These are phyloP conservation scores for Myrmaecium sp. DNA, from an alignment of 2,329 filamentous ascomycete species.

Conservation along the genomic window DNA sequence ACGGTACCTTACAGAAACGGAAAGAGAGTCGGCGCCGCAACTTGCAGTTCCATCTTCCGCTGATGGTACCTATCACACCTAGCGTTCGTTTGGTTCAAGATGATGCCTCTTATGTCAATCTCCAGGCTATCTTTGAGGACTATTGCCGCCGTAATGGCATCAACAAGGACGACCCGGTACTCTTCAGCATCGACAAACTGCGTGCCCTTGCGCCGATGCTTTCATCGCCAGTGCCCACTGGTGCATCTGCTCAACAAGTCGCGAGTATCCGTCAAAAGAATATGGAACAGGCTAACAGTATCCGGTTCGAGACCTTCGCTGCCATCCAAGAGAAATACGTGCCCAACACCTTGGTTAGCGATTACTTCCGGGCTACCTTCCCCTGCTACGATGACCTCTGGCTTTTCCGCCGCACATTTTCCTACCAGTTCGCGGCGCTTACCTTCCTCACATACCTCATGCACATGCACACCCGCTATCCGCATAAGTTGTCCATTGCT, in stretches of 20 bases:
- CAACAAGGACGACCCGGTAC: slow-evolving; percentile 85
- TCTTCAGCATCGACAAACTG: slow-evolving; percentile 92
- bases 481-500: slow-evolving; percentile 86
- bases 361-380: slow-evolving; percentile 81
- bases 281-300: slow-evolving; percentile 50
- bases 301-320: slow-evolving; percentile 79
- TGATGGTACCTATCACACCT: slow-evolving; percentile 90
- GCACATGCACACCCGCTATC: slow-evolving; percentile 91
- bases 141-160: slow-evolving; percentile 76
- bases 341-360: slow-evolving; percentile 60
- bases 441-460: slow-evolving; percentile 99
- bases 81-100: slow-evolving; percentile 93
- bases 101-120: slow-evolving; percentile 79
- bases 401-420: slow-evolving; percentile 94
- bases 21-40: slow-evolving; percentile 92
- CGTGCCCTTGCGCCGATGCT: slow-evolving; percentile 40
- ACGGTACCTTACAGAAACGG: slow-evolving; percentile 75
- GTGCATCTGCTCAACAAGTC: slow-evolving; percentile 4
- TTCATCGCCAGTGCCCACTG: slow-evolving; percentile 4
- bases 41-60: slow-evolving; percentile 84
- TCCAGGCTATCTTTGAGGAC: slow-evolving; percentile 93
- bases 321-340: slow-evolving; percentile 92
- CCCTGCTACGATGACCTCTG: slow-evolving; percentile 88
- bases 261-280: slow-evolving; percentile 47
- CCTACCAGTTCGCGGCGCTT: slow-evolving; percentile 83